Conservation (phyloP, 2,329 filamentous ascomycete genomes). For the Trichocomaceae sp. region DNA sequence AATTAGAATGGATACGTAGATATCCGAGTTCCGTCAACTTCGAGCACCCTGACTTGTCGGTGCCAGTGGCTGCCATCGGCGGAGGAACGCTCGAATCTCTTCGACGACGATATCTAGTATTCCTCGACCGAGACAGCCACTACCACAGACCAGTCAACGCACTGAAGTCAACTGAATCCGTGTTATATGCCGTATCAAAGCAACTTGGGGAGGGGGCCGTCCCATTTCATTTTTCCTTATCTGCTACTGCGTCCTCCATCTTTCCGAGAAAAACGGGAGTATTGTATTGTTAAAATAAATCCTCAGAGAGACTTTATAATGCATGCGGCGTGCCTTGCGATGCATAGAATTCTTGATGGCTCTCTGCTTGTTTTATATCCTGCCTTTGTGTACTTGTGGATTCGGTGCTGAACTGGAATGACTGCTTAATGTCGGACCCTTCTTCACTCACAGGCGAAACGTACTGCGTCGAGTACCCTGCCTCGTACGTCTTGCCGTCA, state of each 20-base stretch:
- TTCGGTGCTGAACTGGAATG: conserved; percentile 8
- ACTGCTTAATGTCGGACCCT: not conserved
- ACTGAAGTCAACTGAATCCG: not conserved
- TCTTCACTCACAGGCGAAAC: conserved; percentile 8
- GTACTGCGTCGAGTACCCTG: conserved; percentile 16
- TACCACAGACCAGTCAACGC: conserved; percentile 4
- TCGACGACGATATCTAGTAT: not conserved
- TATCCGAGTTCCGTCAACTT: not conserved
- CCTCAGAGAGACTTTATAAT: not conserved
- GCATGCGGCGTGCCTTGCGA: conserved; percentile 6
- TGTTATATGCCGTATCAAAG: not conserved
- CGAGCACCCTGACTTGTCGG: not conserved
- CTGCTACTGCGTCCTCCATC: not conserved
- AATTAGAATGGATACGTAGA: not conserved
- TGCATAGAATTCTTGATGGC: conserved; percentile 1
- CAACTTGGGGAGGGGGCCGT: not conserved
- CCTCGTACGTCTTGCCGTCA: conserved; percentile 22
- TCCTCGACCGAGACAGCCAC: conserved; percentile 4
- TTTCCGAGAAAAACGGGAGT: not conserved
- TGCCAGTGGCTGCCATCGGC: conserved; percentile 2
- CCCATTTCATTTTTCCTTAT: not conserved
- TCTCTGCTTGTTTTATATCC: conserved; percentile 3
- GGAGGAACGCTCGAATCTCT: not conserved
- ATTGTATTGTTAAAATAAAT: not conserved
- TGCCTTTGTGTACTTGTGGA: not conserved